Percentiles rank a stretch among this genome's conserved stretches.
These are phyloP conservation scores for Metschnikowia henanensis DNA, from an alignment of 805 yeast species.

Conservation along the genomic window DNA sequence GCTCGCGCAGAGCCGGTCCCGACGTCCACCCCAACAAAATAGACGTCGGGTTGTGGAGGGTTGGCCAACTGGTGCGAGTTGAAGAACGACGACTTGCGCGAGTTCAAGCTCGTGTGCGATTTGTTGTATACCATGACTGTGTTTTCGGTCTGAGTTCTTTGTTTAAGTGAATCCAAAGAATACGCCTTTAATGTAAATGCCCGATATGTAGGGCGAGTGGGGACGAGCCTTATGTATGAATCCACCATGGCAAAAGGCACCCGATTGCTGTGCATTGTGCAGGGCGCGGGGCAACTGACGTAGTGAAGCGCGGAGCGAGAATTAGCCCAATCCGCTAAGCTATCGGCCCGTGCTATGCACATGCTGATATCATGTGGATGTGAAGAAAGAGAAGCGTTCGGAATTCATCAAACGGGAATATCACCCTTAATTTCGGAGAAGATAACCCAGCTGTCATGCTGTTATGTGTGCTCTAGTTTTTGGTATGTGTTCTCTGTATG, in stretches of 20 bases:
- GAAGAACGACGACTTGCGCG: conserved; percentile 40
- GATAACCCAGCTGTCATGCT: no score
- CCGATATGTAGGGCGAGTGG: no score
- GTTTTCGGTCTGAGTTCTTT: no score
- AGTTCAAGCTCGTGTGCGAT: conserved; percentile 41
- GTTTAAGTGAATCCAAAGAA: no score
- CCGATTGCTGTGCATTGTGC: conserved; percentile 15
- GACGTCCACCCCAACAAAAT: conserved; percentile 84
- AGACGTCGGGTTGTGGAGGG: conserved; percentile 46
- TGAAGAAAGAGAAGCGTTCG: no score
- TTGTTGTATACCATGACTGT: conserved; percentile 21
- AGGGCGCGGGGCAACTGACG: conserved; percentile 14
- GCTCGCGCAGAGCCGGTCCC: conserved; percentile 99
- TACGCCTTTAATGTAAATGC: no score
- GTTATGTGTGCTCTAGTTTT: background rate
- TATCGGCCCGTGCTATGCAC: no score
- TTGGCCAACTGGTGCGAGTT: conserved; percentile 32
- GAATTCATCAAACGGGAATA: no score
- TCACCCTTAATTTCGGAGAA: no score
- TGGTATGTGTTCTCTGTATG: background rate
- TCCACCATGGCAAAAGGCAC: background rate
- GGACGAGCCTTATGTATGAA: background rate
- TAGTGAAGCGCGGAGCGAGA: background rate
- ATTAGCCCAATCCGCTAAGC: background rate
- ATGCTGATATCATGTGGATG: no score